These are phyloP conservation scores for Phytophthora pisi DNA, from an alignment of 352 stramenopile genomes.

Conservation along the genomic window DNA sequence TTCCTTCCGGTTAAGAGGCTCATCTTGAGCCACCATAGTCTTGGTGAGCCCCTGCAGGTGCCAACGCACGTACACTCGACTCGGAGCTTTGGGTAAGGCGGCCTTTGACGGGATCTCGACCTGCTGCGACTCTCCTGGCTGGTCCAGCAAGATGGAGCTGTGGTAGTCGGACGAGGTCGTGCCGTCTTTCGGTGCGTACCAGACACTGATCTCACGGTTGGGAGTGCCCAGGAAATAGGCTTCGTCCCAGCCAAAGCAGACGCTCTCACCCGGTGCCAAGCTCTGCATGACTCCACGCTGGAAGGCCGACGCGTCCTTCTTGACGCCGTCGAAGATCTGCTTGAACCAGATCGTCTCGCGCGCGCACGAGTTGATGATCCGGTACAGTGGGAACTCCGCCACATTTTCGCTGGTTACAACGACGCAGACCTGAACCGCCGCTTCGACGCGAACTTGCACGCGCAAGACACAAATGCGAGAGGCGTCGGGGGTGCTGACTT, in stretches of 20 bases:
- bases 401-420: constrained; percentile 76
- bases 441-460: constrained; percentile 80
- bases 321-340: constrained; percentile 76
- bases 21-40: constrained; percentile 80
- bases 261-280: constrained; percentile 67
- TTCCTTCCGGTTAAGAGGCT: constrained; percentile 49
- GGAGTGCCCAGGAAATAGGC: constrained; percentile 74
- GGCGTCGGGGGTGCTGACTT: constrained; percentile 85
- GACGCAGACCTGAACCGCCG: constrained; percentile 72
- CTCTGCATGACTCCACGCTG: constrained; percentile 75
- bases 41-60: constrained; percentile 86
- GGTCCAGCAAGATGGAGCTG: constrained; percentile 74
- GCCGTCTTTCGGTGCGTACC: constrained; percentile 50
- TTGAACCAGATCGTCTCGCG: constrained; percentile 82
- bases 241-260: constrained; percentile 89
- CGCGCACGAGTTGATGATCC: constrained; percentile 78
- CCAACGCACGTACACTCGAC: constrained; percentile 74
- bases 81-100: constrained; percentile 30
- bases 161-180: constrained; percentile 42
- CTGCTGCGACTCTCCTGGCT: constrained; percentile 65
- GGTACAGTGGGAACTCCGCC: constrained; percentile 71
- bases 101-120: constrained; percentile 60
- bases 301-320: constrained; percentile 47
- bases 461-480: constrained; percentile 80
- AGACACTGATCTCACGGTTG: constrained; percentile 67